Conservation (phyloP, 2,329 filamentous ascomycete genomes). For the Acephala macrosclerotiorum region DNA sequence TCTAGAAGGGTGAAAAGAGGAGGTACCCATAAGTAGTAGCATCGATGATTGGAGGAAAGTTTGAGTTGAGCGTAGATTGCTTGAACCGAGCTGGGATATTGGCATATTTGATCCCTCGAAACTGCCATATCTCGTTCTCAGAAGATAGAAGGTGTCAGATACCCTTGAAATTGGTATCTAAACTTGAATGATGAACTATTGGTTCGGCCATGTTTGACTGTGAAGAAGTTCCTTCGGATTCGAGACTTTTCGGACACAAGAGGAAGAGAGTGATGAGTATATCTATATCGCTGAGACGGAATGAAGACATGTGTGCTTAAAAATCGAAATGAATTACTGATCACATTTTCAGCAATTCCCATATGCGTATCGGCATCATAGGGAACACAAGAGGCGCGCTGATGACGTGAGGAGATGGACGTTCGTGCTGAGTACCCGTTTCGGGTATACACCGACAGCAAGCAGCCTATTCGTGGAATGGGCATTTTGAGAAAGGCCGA, state of each 20-base stretch:
- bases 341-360: neutral
- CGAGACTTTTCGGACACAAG: conserved; percentile 1
- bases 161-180: conserved; percentile 4
- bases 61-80: conserved; percentile 20
- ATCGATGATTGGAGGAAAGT: conserved; percentile 8
- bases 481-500: neutral
- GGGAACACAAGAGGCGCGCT: neutral
- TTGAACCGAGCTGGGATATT: conserved; percentile 24
- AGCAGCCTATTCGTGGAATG: neutral
- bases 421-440: neutral
- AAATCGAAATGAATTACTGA: neutral
- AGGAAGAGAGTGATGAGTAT: conserved; percentile 17
- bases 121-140: conserved; percentile 23
- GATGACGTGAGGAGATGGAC: neutral
- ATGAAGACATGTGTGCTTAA: neutral
- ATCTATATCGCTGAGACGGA: conserved; percentile 13
- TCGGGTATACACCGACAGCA: neutral
- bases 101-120: conserved; percentile 30
- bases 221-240: neutral
- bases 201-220: conserved; percentile 7
- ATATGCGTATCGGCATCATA: neutral
- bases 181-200: neutral
- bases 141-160: neutral
- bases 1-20: neutral
- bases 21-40: conserved; percentile 26